Evolutionary conservation across 2,329 filamentous ascomycete genomes (phyloP), one percentile per base, ranked within the genome.

Genomic region (Lachnellula occidentalis): DNA sequence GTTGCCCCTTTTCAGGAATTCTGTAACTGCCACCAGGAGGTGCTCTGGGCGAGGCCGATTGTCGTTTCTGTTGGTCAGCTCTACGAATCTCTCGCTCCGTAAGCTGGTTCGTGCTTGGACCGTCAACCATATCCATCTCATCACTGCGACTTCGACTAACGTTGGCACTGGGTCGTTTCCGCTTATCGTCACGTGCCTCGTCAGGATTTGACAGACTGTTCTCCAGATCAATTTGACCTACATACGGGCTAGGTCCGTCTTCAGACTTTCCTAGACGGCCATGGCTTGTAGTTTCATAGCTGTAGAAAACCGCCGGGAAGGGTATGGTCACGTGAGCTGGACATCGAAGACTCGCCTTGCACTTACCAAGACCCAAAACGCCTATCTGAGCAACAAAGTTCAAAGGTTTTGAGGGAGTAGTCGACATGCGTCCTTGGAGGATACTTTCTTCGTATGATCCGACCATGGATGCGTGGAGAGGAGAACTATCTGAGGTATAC

Each of bases 361-460:
- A 96, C 63, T 92, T 87, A 7, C 92, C 92, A 62, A 86, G 86
- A 9, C 92, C 94, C 15, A 97, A 76, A 0, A 97, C 94, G 21
- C 94, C 94, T 54, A 99, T 96, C 68, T 97, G 91, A 27, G 94
- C 94, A 5, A 95, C 80, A 66, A 99, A 99, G 61, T 96, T 86
- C 5, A 99, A 76, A 5, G 94, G 92, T 61, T 89, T 92, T 1
- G 92, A 97, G 0, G 94, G 92, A 2, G 86, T 94, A 1, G 92
- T 96, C 27, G 94, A 97, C 94, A 99, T 99, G 58, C 94, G 84
- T 39, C 94, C 94, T 46, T 90, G 85, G 2, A 99, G 76, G 57
- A 99, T 96, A 27, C 91, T 96, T 72, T 99, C 94, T 71, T 99
- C 94, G 64, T 96, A 99, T 1, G 92, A 96, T 2, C 94, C 94